Base-by-base conservation (phyloP, 495 filamentous ascomycete species). In the Hypoxylon lenormandii region DNA sequence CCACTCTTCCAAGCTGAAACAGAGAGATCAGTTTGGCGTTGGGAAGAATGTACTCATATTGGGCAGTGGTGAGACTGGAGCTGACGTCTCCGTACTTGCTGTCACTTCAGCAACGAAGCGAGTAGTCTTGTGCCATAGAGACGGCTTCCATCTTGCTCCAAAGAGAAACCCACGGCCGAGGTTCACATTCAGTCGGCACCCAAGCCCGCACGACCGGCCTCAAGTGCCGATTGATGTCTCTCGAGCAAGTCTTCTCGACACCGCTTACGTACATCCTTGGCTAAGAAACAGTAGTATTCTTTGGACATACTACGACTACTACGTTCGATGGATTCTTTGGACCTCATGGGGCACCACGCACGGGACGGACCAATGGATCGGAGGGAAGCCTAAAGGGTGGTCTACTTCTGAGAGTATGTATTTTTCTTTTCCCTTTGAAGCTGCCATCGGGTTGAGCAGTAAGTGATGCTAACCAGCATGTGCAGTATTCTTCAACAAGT, bases 211-310 rank as follows among this genome's bases (percentile, higher is more conserved):
- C 4, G 70, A 60, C 54, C 64, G 64, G 37, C 78, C 72, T 49
- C 80, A 80, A 21, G 74, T 82, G 1, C 81, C 81, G 0, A 68
- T 81, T 1, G 81, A 84, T 61, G 78, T 76, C 10, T 72, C 75
- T 18, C 77, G 78, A 21, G 80, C 80, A 7, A 78, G 76, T 46
- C 66, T 84, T n/a, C 83, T 84, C 59, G 82, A 84, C 59, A 82
- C 80, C 0, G 73, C 80, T 4, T 84, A 84, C 54, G 80, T 84
- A 11, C 82, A 84, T 53, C 80, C 76, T 5, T 67, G 78, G 30
- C 72, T 83, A 0, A 66, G 68, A 56, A 65, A 69, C 23, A 63
- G 60, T 21, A 59, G 36, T 18, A 16, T 68, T 10, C 45, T 74
- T 37, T 74, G 72, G 72, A 57, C 36, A 10, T 72, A 69, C 57